These are phyloP conservation scores for Aulographum hederae DNA, from an alignment of 2,329 filamentous ascomycete species.

Conservation along the genomic window DNA sequence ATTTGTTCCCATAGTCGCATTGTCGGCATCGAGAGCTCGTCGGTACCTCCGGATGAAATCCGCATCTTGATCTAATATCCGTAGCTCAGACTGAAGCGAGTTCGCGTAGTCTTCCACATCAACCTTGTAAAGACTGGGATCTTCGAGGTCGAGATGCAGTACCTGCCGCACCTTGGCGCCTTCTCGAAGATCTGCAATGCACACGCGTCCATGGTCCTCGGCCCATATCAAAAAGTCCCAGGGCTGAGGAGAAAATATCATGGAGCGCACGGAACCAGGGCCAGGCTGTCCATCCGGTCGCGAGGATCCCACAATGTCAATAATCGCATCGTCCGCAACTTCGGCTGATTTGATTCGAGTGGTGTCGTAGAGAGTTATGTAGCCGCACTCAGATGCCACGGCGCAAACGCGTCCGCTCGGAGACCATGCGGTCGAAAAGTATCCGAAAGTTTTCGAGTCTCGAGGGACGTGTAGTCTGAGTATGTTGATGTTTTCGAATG, in stretches of 20 bases:
- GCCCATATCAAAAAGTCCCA: slow-evolving; percentile 89
- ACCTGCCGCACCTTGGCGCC: slow-evolving; percentile 51
- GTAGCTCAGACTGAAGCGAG: slow-evolving; percentile 22
- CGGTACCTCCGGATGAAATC: slow-evolving; percentile 25
- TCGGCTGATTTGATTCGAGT: slow-evolving; percentile 11
- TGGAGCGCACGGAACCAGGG: slow-evolving; percentile 67
- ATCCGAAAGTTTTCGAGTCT: slow-evolving; percentile 28
- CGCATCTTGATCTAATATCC: slow-evolving; percentile 29
- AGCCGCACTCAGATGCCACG: slow-evolving; percentile 63
- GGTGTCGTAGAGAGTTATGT: slow-evolving; percentile 57
- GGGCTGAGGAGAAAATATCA: slow-evolving; percentile 79
- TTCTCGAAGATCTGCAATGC: slow-evolving; percentile 53
- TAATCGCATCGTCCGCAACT: slow-evolving; percentile 38
- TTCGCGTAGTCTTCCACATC: slow-evolving; percentile 31
- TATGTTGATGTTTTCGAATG: slow-evolving; percentile 23
- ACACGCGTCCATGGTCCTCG: slow-evolving; percentile 64
- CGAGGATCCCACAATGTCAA: slow-evolving; percentile 64
- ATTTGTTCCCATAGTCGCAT: slow-evolving; percentile 21
- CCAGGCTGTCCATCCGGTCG: slow-evolving; percentile 33
- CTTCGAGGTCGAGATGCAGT: slow-evolving; percentile 41
- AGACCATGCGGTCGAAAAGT: slow-evolving; percentile 65
- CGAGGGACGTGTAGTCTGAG: slow-evolving; percentile 22
- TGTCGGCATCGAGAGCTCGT: slow-evolving; percentile 18
- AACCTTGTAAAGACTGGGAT: slow-evolving; percentile 36
- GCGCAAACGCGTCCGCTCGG: slow-evolving; percentile 52